Evolutionary conservation across 352 stramenopile species (phyloP).

Genomic region (Phytopythium vexans): DNA sequence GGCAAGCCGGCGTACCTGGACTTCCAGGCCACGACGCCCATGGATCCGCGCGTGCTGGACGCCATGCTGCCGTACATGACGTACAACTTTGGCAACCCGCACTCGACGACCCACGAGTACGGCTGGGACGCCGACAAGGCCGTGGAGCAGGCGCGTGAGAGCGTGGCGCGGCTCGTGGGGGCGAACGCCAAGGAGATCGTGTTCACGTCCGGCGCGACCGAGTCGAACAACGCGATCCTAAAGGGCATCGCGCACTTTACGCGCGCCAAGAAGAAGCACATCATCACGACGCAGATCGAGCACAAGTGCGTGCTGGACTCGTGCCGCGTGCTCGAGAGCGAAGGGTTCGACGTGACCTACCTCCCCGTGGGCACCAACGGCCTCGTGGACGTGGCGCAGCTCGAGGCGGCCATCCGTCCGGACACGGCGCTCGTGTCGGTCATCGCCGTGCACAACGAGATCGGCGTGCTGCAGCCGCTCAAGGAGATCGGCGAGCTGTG

Average conservation of each 20-base stretch:
- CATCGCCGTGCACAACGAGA: slow-evolving; percentile 99
- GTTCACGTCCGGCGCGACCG: slow-evolving; percentile 98
- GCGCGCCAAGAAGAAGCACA: slow-evolving; percentile 96
- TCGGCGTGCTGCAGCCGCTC: slow-evolving; percentile 97
- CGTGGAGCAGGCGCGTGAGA: slow-evolving; percentile 88
- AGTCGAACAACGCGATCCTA: slow-evolving; percentile 99
- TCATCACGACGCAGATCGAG: slow-evolving; percentile 98
- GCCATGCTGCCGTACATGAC: slow-evolving; percentile 98
- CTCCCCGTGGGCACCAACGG: slow-evolving; percentile 92
- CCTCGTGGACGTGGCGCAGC: slow-evolving; percentile 93
- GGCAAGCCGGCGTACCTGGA: slow-evolving; percentile 93
- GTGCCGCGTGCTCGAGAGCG: slow-evolving; percentile 94
- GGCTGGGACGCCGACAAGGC: slow-evolving; percentile 97
- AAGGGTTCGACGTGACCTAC: slow-evolving; percentile 99
- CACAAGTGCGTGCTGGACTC: slow-evolving; percentile 99
- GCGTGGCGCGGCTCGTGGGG: slow-evolving; percentile 93
- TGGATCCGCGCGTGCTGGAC: slow-evolving; percentile 98
- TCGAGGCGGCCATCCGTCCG: slow-evolving; percentile 92
- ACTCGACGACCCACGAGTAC: slow-evolving; percentile 98
- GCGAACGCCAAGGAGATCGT: slow-evolving; percentile 98
- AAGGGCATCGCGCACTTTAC: slow-evolving; percentile 97
- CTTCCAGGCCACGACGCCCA: slow-evolving; percentile 96
- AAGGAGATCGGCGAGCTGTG: slow-evolving; percentile 96
- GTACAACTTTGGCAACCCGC: slow-evolving; percentile 96
- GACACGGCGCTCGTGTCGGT: slow-evolving; percentile 97